Base-by-base conservation (phyloP, 345 rosid species). In the Eucalyptus cloeziana region DNA sequence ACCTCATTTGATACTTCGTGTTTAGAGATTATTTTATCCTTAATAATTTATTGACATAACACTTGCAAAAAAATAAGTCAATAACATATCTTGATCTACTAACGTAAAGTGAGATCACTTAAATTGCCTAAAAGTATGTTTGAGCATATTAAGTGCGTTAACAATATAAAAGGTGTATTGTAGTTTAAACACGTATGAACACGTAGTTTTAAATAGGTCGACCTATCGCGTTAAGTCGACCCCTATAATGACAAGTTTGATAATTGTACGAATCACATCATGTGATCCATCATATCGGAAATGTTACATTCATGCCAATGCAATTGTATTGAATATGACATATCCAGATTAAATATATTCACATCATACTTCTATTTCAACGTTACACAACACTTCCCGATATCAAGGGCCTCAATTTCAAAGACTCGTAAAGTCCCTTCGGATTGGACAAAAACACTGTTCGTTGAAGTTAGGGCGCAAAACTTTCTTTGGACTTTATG, bases 241-340 rank as follows among this genome's bases (percentile, higher is more conserved):
- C 4, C 14, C 4, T 71, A 37, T 3, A 10, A 71, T 8, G 45
- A 71, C 14, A 5, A 0, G 8, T 37, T 17, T 6, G 24, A 69
- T 0, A 17, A 69, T 69, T 7, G 0, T 8, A 0, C 19, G 0
- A 69, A 69, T 33, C 4, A 13, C 2, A 0, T 69, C 10, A 1
- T 9, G 4, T 69, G 1, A 69, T 33, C 7, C 14, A 10, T 7
- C 21, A 19, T 10, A 10, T 71, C 12, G 0, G 0, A 10, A 7
- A 1, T 6, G 8, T 37, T 37, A 76, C 37, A 27, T 3, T 37
- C 0, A 0, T 17, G 22, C 40, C 8, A 6, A 2, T 3, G 1
- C 4, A 71, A 17, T 71, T 71, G 10, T 10, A 9, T 76, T 76
- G 43, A 76, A 10, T 0, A 5, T 10, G 8, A 37, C 22, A 37